A percentile compares a stretch with the other conserved stretches of the same genome.
Conservation (phyloP, 2,329 filamentous ascomycete species). For the Dactylellina drechsleri region DNA sequence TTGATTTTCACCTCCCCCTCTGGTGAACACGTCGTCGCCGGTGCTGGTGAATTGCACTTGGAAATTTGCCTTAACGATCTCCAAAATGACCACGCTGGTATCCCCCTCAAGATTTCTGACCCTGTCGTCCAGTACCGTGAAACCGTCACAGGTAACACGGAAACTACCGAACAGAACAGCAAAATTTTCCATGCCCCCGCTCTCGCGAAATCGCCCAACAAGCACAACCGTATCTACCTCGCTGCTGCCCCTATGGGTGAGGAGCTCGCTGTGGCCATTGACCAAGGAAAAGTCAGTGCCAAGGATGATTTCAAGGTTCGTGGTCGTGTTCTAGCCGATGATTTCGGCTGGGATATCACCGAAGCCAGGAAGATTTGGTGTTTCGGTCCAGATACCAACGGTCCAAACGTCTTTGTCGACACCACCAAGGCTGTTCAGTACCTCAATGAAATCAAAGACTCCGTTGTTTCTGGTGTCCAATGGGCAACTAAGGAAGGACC, state of each 20-base stretch:
- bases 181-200: slow-evolving; percentile 66
- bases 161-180: slow-evolving; percentile 67
- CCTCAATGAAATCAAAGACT: slow-evolving; percentile 99
- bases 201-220: slow-evolving; percentile 99
- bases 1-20: slow-evolving; percentile 87
- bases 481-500: slow-evolving; percentile 99
- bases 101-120: slow-evolving; percentile 96
- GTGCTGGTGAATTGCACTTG: slow-evolving; percentile 98
- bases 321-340: slow-evolving; percentile 94
- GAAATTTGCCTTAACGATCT: slow-evolving; percentile 99
- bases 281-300: slow-evolving; percentile 87
- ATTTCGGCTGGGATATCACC: slow-evolving; percentile 98
- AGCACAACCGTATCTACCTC: slow-evolving; percentile 99
- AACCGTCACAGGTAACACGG: slow-evolving; percentile 84
- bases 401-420: slow-evolving; percentile 98
- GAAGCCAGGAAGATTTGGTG: slow-evolving; percentile 99
- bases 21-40: slow-evolving; percentile 98
- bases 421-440: slow-evolving; percentile 99
- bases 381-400: slow-evolving; percentile 93
- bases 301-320: slow-evolving; percentile 99
- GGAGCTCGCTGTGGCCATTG: slow-evolving; percentile 90
- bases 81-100: slow-evolving; percentile 98
- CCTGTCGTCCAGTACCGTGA: slow-evolving; percentile 99
- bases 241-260: slow-evolving; percentile 88
- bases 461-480: slow-evolving; percentile 99